Evolutionary conservation across 164 flowering plant species (phyloP).

Genomic region (Magnolia officinalis): DNA sequence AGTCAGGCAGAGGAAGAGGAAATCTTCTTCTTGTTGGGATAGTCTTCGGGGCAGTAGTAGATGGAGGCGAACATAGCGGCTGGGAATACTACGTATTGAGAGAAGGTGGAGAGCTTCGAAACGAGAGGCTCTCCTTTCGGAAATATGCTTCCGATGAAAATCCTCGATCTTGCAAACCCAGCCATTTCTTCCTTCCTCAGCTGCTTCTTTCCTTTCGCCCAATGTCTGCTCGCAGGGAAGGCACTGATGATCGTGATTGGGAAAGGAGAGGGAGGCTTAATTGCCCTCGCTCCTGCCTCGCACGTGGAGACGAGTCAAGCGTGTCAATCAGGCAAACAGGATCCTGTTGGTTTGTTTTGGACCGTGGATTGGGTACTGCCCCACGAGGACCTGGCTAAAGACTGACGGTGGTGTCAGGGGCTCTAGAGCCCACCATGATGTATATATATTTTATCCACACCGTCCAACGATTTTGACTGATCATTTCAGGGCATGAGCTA

Average conservation of each 20-base stretch:
- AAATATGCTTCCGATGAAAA: background rate
- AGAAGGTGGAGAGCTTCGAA: background rate
- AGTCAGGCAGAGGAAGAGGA: background rate
- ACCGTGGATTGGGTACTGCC: background rate
- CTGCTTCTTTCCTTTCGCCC: background rate
- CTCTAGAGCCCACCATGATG: too few species aligned
- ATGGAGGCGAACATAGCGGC: background rate
- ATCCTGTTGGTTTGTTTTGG: too few species aligned
- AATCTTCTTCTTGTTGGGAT: background rate
- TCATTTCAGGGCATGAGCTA: too few species aligned
- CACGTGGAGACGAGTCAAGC: too few species aligned
- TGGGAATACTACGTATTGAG: background rate
- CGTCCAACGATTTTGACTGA: too few species aligned
- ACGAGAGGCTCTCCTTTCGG: background rate
- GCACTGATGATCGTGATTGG: slow-evolving; percentile 22
- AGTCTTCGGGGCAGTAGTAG: background rate
- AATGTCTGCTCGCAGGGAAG: background rate
- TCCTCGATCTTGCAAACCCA: background rate
- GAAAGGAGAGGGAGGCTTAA: background rate
- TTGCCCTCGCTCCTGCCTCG: too few species aligned
- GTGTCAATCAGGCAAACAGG: too few species aligned
- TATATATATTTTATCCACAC: too few species aligned
- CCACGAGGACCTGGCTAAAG: too few species aligned
- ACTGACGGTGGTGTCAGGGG: too few species aligned
- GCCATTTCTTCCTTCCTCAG: background rate